Conservation (phyloP, 2,329 filamentous ascomycete genomes). For the Penicillium frequentans region DNA sequence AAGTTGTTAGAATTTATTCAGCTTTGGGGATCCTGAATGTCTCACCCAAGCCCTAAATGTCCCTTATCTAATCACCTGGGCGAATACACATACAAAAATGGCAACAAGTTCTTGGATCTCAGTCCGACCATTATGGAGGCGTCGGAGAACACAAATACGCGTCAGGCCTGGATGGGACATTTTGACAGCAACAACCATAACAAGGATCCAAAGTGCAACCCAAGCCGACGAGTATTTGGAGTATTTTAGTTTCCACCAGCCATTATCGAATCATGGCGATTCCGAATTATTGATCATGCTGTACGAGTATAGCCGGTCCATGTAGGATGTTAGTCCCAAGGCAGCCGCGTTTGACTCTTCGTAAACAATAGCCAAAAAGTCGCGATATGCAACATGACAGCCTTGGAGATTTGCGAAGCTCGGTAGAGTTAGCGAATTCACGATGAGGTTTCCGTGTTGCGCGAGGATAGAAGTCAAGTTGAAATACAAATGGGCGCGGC, state of each 20-base stretch:
- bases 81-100: not conserved
- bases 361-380: not conserved
- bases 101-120: not conserved
- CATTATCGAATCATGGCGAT: slow-evolving; percentile 13
- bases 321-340: not conserved
- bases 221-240: not conserved
- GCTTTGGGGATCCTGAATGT: not conserved
- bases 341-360: slow-evolving; percentile 1
- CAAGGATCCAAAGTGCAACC: slow-evolving; percentile 8
- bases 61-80: not conserved
- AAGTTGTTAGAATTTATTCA: not conserved
- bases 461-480: slow-evolving; percentile 3
- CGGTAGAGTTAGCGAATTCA: not conserved
- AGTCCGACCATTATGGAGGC: slow-evolving; percentile 7
- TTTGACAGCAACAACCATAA: slow-evolving; percentile 2
- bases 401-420: not conserved
- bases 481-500: slow-evolving; percentile 3
- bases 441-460: slow-evolving; percentile 1
- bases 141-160: slow-evolving; percentile 14
- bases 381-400: not conserved
- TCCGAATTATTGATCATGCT: slow-evolving; percentile 12
- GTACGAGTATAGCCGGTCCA: slow-evolving; percentile 3
- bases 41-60: not conserved
- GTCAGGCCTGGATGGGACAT: slow-evolving; percentile 2
- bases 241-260: slow-evolving; percentile 10